Evolutionary conservation across 2,329 filamentous ascomycete genomes (phyloP).

Genomic region (Biscogniauxia mediterranea): DNA sequence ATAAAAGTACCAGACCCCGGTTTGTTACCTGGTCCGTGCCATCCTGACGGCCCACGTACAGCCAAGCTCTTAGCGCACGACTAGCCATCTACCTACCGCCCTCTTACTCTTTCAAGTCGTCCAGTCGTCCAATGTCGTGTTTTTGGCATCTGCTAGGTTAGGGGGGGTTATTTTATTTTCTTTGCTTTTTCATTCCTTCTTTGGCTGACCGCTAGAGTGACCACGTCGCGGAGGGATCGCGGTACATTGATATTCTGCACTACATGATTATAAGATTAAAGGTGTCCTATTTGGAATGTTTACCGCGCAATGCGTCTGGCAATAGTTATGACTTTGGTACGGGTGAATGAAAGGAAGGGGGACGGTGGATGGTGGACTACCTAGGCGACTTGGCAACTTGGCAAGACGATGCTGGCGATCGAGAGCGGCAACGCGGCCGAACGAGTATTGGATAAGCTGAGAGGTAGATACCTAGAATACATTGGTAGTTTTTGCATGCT

Average conservation of each 20-base stretch:
- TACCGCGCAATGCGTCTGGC: not conserved
- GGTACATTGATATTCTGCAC: no score
- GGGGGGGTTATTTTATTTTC: no score
- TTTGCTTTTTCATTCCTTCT: not conserved
- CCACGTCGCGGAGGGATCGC: not conserved
- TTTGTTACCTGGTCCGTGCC: no score
- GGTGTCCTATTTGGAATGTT: not conserved
- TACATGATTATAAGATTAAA: not conserved
- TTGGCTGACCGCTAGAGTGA: not conserved
- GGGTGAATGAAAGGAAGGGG: not conserved
- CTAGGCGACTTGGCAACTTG: not conserved
- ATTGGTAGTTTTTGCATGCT: not conserved
- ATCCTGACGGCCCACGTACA: no score
- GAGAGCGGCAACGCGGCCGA: not conserved
- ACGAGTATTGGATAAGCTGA: not conserved
- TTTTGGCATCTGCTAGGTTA: not conserved
- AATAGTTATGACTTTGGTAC: not conserved
- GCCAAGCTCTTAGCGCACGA: no score
- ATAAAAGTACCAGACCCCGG: no score
- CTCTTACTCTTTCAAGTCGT: not conserved
- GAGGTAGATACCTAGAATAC: no score
- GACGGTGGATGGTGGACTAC: not conserved
- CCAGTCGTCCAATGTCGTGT: not conserved
- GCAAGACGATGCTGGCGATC: not conserved
- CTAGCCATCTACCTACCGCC: no score